These are phyloP conservation scores for Coffea humblotiana DNA, from an alignment of 305 asterid genomes.

Conservation along the genomic window DNA sequence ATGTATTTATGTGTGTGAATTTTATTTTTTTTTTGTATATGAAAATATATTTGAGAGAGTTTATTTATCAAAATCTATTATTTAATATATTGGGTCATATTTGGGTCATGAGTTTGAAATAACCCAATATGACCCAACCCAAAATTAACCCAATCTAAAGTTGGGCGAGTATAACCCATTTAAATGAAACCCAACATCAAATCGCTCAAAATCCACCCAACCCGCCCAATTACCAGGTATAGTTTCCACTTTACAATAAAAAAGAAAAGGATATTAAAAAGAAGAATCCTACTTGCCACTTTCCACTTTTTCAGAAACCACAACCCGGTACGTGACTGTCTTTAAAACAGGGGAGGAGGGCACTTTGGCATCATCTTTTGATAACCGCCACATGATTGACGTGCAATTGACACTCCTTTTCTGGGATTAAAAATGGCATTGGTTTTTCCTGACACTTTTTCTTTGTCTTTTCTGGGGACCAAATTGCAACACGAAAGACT, in stretches of 20 bases:
- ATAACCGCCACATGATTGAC: slow-evolving; percentile 83
- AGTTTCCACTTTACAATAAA: background rate
- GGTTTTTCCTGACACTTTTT: slow-evolving; percentile 6
- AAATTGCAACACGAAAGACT: slow-evolving; percentile 7
- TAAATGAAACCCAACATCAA: too few species aligned
- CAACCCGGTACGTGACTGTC: slow-evolving; percentile 41
- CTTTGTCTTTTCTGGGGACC: slow-evolving; percentile 19
- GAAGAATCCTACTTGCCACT: background rate
- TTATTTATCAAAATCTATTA: too few species aligned
- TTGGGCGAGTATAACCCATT: too few species aligned
- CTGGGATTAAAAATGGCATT: slow-evolving; percentile 14
- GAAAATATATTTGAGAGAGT: too few species aligned
- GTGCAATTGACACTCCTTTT: slow-evolving; percentile 44
- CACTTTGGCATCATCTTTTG: slow-evolving; percentile 34
- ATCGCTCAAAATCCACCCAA: too few species aligned
- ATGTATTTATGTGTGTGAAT: too few species aligned
- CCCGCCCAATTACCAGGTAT: too few species aligned
- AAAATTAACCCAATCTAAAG: too few species aligned
- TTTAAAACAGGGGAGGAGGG: slow-evolving; percentile 4
- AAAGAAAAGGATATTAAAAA: background rate
- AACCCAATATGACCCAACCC: too few species aligned
- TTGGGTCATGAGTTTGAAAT: too few species aligned
- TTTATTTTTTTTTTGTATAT: too few species aligned
- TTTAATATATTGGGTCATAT: too few species aligned
- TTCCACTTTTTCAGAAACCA: slow-evolving; percentile 26